phyloP scores from a whole-genome alignment of 2,329 filamentous ascomycete species.

The Pseudogymnoascus sp. region DNA sequence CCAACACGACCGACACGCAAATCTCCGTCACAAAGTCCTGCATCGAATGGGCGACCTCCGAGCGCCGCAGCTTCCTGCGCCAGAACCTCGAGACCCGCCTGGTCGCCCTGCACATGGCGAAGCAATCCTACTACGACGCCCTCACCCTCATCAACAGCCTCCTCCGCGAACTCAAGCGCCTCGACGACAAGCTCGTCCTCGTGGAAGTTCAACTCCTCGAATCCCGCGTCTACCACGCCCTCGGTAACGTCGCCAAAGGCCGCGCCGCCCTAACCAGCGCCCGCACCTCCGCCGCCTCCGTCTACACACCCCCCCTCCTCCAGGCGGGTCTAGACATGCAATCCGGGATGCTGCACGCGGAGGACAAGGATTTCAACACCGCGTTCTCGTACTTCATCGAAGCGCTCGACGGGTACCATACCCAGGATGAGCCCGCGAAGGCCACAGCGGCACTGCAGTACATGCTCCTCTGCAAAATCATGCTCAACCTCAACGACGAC shows the following conservation, averaged over 20 bases:
- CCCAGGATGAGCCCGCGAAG: slow-evolving; percentile 78
- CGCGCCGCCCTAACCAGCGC: slow-evolving; percentile 91
- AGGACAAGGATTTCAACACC: slow-evolving; percentile 98
- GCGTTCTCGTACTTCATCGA: slow-evolving; percentile 99
- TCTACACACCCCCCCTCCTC: slow-evolving; percentile 91
- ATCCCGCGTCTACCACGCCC: slow-evolving; percentile 92
- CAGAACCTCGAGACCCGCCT: slow-evolving; percentile 97
- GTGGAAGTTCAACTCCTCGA: slow-evolving; percentile 97
- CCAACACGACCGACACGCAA: slow-evolving; percentile 90
- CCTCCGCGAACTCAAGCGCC: slow-evolving; percentile 90
- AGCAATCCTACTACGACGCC: slow-evolving; percentile 95
- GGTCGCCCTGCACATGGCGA: slow-evolving; percentile 90
- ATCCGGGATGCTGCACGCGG: slow-evolving; percentile 96
- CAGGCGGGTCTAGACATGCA: slow-evolving; percentile 99
- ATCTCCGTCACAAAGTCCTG: slow-evolving; percentile 95
- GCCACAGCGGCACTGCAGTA: slow-evolving; percentile 98
- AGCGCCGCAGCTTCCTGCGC: slow-evolving; percentile 90
- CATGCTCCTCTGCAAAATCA: slow-evolving; percentile 99
- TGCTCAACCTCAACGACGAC: slow-evolving; percentile 95
- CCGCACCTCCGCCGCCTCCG: slow-evolving; percentile 88
- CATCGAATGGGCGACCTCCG: slow-evolving; percentile 97
- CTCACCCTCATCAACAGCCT: slow-evolving; percentile 94
- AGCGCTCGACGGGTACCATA: slow-evolving; percentile 92
- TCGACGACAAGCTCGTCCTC: slow-evolving; percentile 96
- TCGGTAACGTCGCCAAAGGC: slow-evolving; percentile 94